Percentiles rank a stretch among this genome's conserved stretches.
phyloP scores from a whole-genome alignment of 2,329 filamentous ascomycete genomes.

The Epichloe coenophiala region DNA sequence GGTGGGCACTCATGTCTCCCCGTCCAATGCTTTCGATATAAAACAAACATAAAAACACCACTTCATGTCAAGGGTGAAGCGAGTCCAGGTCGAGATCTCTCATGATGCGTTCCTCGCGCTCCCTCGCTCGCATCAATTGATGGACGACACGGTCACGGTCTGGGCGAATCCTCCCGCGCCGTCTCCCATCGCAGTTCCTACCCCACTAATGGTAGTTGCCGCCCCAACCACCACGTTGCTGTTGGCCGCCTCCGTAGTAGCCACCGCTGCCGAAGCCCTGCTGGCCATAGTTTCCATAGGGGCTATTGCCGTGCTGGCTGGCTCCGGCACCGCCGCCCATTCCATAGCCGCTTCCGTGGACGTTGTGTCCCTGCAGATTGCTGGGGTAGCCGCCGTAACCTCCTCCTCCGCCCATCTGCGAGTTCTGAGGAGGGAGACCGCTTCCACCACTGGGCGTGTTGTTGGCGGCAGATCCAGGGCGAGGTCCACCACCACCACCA shows the following conservation, averaged over 20 bases:
- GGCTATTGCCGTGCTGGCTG: constrained; percentile 38
- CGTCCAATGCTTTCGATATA: constrained; percentile 13
- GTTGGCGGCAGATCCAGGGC: constrained; percentile 45
- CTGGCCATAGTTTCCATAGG: constrained; percentile 39
- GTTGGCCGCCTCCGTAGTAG: constrained; percentile 31
- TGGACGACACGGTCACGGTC: constrained; percentile 3
- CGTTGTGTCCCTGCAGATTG: constrained; percentile 37
- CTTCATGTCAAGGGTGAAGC: constrained; percentile 5
- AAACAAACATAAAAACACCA: constrained; percentile 2
- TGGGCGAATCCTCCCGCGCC: constrained; percentile 7
- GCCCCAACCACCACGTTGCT: constrained; percentile 43
- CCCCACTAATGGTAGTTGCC: constrained; percentile 42
- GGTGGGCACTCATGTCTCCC: constrained; percentile 20
- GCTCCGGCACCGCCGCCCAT: constrained; percentile 36
- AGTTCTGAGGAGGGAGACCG: constrained; percentile 41
- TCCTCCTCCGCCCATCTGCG: constrained; percentile 34
- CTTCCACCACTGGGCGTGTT: constrained; percentile 33
- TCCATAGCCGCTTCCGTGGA: constrained; percentile 43
- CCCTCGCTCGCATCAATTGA: not conserved
- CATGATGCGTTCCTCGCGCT: constrained; percentile 7
- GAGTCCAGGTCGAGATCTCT: constrained; percentile 8
- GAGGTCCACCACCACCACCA: constrained; percentile 24
- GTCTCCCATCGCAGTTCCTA: constrained; percentile 17
- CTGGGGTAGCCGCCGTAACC: constrained; percentile 41
- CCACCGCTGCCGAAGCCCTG: constrained; percentile 33